Evolutionary conservation across 352 stramenopile genomes (phyloP), one percentile per base, ranked within the genome.

Genomic region (Pythium coloratum): DNA sequence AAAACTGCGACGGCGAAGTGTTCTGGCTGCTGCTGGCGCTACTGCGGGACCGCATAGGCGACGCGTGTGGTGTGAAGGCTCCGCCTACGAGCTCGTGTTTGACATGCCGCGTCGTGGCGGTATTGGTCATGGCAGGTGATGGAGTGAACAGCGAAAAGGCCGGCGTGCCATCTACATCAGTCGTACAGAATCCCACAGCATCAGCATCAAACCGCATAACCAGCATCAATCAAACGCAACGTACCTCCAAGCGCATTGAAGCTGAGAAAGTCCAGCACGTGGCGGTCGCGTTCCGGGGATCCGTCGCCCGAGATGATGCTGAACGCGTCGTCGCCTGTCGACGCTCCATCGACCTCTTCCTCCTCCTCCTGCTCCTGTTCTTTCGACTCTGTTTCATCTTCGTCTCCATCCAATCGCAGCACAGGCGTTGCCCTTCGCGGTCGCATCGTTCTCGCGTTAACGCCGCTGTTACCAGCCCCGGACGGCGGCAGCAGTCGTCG

Each of bases 1-100:
- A 91, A 69, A 92, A 95, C 20, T 65, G 75, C 13, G 87, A 93
- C 6, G 87, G 87, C 2, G 85, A 95, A 30, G 75, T 4, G 76
- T 60, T 64, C 28, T 46, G 46, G 14, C 46, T 57, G 42, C 64
- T 49, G 28, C 26, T 62, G 4, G 36, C 33, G 2, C 36, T 53
- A 16, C 50, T 28, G 4, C 47, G 47, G 12, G 20, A 26, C 34
- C 59, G 59, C 33, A 44, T 3, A 0, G 66, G 59, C 38, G 67
- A 69, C 24, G 65, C 42, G 44, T 67, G 59, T 34, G 65, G 53
- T 14, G 65, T 67, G 32, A 67, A 55, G 20, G 60, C 28, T 42
- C 64, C 56, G 28, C 28, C 24, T 0, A 56, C 24, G 14, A 70
- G 50, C 44, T 70, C 64, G 1, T 24, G 28, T 14, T 66, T 64